Evolutionary conservation across 2,329 filamentous ascomycete genomes (phyloP).

Genomic region (Botrytis galanthina): DNA sequence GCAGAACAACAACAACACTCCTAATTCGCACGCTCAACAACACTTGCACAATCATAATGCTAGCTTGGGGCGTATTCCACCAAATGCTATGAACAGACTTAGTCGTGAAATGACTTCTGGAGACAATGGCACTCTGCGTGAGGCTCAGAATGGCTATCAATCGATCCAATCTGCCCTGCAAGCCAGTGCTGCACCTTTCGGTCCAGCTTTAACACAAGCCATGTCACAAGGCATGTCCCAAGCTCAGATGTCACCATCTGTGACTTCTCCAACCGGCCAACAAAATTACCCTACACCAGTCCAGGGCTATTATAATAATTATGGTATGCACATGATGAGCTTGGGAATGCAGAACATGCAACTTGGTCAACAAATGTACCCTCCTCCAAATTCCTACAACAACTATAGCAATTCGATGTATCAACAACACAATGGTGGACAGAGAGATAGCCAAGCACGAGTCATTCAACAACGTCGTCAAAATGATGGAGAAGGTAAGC

Average conservation of each 20-base stretch:
- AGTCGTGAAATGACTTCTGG: conserved; percentile 61
- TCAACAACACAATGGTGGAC: conserved; percentile 44
- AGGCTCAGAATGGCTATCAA: conserved; percentile 52
- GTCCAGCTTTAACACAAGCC: conserved; percentile 53
- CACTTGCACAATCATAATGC: conserved; percentile 71
- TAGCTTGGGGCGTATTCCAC: conserved; percentile 75
- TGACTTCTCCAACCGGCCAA: conserved; percentile 34
- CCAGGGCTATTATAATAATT: conserved; percentile 40
- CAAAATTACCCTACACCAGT: conserved; percentile 31
- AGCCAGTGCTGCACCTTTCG: conserved; percentile 75
- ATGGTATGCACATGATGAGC: conserved; percentile 59
- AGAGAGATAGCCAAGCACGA: conserved; percentile 72
- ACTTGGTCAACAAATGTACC: conserved; percentile 53
- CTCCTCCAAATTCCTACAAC: conserved; percentile 54
- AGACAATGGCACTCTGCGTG: conserved; percentile 37
- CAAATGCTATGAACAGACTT: conserved; percentile 64
- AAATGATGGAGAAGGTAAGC: conserved; percentile 67
- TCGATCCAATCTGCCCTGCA: conserved; percentile 73
- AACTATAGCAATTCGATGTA: conserved; percentile 30
- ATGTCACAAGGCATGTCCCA: conserved; percentile 42
- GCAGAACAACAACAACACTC: conserved; percentile 31
- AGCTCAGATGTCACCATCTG: conserved; percentile 30
- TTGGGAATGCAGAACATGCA: conserved; percentile 68
- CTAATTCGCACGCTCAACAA: conserved; percentile 59
- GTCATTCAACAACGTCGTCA: conserved; percentile 73